Evolutionary conservation across 2,329 filamentous ascomycete genomes (phyloP).

Genomic region (Coniochaeta ligniaria): DNA sequence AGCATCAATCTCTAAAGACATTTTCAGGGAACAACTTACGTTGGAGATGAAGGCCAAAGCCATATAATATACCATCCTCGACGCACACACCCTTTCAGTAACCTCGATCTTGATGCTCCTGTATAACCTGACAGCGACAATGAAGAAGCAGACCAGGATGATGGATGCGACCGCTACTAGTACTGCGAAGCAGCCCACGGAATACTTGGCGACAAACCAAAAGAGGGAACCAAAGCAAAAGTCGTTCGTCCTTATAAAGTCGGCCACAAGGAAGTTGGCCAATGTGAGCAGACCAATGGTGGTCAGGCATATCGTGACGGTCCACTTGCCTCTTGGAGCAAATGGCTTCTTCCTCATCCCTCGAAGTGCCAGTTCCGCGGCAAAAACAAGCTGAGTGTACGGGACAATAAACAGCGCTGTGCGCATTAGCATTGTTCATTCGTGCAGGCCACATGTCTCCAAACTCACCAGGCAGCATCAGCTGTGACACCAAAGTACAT

Average conservation of each 20-base stretch:
- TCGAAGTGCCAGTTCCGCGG: constrained; percentile 51
- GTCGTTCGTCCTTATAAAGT: constrained; percentile 46
- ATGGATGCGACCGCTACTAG: constrained; percentile 41
- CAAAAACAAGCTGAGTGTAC: constrained; percentile 59
- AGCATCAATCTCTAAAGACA: neutral
- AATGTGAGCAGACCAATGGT: constrained; percentile 44
- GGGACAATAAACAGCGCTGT: constrained; percentile 60
- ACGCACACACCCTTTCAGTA: constrained; percentile 55
- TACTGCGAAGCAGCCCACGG: constrained; percentile 48
- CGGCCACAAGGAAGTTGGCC: constrained; percentile 50
- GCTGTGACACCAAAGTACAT: constrained; percentile 46
- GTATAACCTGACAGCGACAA: constrained; percentile 51
- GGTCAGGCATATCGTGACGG: constrained; percentile 47
- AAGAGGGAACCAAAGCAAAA: constrained; percentile 62
- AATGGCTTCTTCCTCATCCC: constrained; percentile 49
- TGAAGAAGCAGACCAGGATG: constrained; percentile 40
- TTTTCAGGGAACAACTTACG: constrained; percentile 32
- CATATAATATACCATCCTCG: constrained; percentile 64
- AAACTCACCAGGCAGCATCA: constrained; percentile 50
- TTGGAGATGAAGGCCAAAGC: constrained; percentile 47
- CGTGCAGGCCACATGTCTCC: neutral
- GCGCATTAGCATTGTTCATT: neutral
- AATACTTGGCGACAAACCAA: constrained; percentile 58
- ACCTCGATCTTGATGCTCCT: constrained; percentile 46
- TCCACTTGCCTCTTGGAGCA: constrained; percentile 51